Conservation (phyloP, 768 basidiomycete genomes). For the Lentinula sp. region DNA sequence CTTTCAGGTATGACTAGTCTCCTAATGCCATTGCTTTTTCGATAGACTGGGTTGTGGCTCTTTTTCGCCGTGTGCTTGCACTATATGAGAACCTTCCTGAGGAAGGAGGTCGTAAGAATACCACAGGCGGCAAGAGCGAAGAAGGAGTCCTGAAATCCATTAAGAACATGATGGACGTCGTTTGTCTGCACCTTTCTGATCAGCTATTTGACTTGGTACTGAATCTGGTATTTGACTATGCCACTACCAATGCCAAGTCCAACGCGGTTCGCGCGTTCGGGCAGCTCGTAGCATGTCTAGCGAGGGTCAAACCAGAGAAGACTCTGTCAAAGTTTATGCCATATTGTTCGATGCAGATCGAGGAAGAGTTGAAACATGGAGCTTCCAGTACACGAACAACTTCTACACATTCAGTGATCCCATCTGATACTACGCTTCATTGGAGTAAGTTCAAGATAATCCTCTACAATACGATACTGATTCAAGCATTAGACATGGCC, state of each 20-base stretch:
- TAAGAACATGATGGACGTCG: conserved; percentile 74
- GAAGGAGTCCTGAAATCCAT: conserved; percentile 72
- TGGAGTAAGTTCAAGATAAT: conserved; percentile 60
- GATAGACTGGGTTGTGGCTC: conserved; percentile 73
- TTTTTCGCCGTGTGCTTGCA: conserved; percentile 73
- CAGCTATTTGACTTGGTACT: conserved; percentile 80
- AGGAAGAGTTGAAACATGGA: conserved; percentile 83
- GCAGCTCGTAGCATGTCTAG: conserved; percentile 79
- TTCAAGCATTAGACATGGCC: conserved; percentile 51
- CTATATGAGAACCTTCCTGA: conserved; percentile 93
- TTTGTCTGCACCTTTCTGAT: conserved; percentile 77
- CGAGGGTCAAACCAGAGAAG: conserved; percentile 70
- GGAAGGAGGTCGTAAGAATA: conserved; percentile 84
- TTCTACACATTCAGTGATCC: conserved; percentile 63
- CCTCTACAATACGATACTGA: neutral
- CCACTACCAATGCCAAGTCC: conserved; percentile 82
- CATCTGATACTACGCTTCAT: conserved; percentile 85
- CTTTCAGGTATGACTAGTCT: neutral
- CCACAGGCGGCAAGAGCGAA: conserved; percentile 81
- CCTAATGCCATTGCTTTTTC: neutral
- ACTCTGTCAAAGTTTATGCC: conserved; percentile 78
- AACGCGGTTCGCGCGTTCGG: conserved; percentile 91
- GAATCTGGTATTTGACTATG: conserved; percentile 81
- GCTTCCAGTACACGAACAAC: conserved; percentile 85
- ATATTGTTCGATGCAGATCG: conserved; percentile 69